Percentiles rank a stretch among this genome's conserved stretches.
phyloP scores from a whole-genome alignment of 352 stramenopile species.

The Phytophthora sp. region DNA sequence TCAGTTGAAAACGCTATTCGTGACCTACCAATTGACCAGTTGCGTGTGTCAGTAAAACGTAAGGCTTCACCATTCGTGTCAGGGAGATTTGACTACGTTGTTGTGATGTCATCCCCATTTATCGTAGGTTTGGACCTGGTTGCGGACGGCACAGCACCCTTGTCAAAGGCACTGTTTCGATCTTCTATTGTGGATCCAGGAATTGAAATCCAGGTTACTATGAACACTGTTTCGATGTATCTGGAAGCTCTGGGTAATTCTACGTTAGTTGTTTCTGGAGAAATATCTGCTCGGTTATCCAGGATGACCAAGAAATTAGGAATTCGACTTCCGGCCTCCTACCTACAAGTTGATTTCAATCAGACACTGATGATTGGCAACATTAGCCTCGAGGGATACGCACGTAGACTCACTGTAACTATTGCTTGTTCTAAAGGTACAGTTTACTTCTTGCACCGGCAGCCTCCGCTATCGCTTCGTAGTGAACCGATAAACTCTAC shows the following conservation, averaged over 20 bases:
- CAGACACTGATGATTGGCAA: constrained; percentile 12
- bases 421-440: constrained; percentile 11
- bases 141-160: neutral
- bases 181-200: constrained; percentile 1
- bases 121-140: neutral
- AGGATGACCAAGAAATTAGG: constrained; percentile 16
- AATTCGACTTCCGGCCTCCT: constrained; percentile 26
- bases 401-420: constrained; percentile 14
- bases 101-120: neutral
- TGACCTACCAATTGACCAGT: neutral
- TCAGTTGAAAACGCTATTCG: neutral
- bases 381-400: constrained; percentile 23
- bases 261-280: constrained; percentile 15
- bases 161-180: constrained; percentile 11
- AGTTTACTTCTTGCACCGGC: constrained; percentile 13
- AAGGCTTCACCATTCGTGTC: neutral
- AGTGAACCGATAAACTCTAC: neutral
- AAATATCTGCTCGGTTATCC: neutral
- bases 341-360: constrained; percentile 13
- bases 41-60: neutral
- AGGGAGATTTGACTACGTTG: neutral
- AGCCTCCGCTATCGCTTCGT: neutral
- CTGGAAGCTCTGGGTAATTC: constrained; percentile 13
- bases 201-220: neutral
- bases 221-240: constrained; percentile 26